Base-by-base conservation (phyloP, 2,329 filamentous ascomycete genomes). In the Penicillium sp. region DNA sequence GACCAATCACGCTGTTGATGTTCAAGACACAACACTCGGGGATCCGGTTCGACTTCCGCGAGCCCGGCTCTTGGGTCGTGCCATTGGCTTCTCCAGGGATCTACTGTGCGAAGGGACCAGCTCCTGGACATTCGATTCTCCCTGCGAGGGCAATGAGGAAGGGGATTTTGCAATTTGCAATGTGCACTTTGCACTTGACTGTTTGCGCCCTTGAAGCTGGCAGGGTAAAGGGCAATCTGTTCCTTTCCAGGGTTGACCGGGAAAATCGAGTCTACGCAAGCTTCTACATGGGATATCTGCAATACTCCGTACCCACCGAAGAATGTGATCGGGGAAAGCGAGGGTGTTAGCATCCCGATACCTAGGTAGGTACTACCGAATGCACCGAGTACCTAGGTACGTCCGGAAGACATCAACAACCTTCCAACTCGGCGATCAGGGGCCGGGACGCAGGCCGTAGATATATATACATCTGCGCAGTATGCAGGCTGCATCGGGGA, bases 271-370 rank as follows among this genome's bases (percentile, higher is more conserved):
- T 42, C 4, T 1, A 44, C 42, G 29, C 13, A 12, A 37, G 15
- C 15, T 37, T 15, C n/a, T 50, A 46, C 35, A 33, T 48, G 38
- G 15, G 28, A 31, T 27, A 51, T 39, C 33, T 49, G 32, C 44
- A 35, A 50, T 27, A n/a, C 38, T 42, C n/a, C 10, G 28, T 28
- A 9, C 24, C 43, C 49, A 20, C 15, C 9, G 6, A 56, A 38
- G 58, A 60, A 60, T 59, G 58, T 60, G 58, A 58, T 31, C 29
- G 27, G 23, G 20, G 35, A 44, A 60, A 48, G 58, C 46, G 56
- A 59, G 55, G 58, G 56, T 31, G 18, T 7, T 3, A 7, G 33
- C 15, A 37, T 18, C 15, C 18, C 33, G 33, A 20, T 42, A 23
- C 20, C 20, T 23, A 23, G 20, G 20, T 23, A 23, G 20, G 20